Base-by-base conservation (phyloP, 306 rosid species). In the Ormosia emarginata region DNA sequence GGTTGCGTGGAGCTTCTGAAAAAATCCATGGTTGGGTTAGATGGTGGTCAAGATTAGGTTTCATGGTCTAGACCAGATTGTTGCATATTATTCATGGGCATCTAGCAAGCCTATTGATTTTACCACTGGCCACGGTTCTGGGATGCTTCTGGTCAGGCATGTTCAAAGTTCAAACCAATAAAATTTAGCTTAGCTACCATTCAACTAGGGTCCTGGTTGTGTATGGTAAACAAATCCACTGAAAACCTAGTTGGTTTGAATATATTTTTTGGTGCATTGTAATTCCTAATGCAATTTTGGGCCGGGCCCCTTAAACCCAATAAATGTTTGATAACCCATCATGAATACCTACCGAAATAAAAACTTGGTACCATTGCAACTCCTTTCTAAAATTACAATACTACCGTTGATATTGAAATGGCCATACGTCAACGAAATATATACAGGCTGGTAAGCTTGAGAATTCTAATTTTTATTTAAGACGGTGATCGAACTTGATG, bases 131-230 rank as follows among this genome's bases (percentile, higher is more conserved):
- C 10, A 32, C 13, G 2, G 44, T 57, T 61, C 29, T 77, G 39
- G 32, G 63, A 32, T 67, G 57, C 68, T 71, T 71, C n/a, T 69
- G 41, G 47, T 24, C 49, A 14, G 34, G 59, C 36, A 36, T 73
- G 69, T 53, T 65, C 4, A 68, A 46, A 36, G 69, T 53, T 65
- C 4, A 68, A 46, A 36, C 67, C 2, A 30, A 71, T 68, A 63
- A 66, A 66, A 41, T 74, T 44, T 79, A 39, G 75, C 43, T 71
- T 70, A 24, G 82, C 61, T 52, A 74, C 14, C 46, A 74, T 36
- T 57, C 65, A 74, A 62, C n/a, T 59, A 43, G 58, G 59, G 41
- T 49, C 76, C 52, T 65, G n/a, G 57, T 59, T 67, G 18, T 52
- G 77, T 62, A 3, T 5, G 12, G 47, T 49, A 36, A 65, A 15